phyloP scores from a whole-genome alignment of 352 stramenopile genomes.

The Paralagenidium karlingii region DNA sequence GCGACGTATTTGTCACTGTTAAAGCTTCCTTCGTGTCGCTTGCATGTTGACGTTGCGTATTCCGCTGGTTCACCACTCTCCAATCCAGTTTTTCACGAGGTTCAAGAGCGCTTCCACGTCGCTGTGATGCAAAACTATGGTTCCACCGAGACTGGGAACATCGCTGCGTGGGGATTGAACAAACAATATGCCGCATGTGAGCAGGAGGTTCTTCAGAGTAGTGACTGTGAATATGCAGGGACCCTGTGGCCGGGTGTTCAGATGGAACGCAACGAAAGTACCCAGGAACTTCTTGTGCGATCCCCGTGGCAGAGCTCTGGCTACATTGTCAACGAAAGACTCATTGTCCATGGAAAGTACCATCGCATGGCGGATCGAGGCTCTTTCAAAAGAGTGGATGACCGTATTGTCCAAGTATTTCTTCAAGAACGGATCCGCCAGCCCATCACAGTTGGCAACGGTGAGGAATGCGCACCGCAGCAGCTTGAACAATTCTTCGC shows the following conservation, averaged over 20 bases:
- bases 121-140: constrained; percentile 79
- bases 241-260: constrained; percentile 57
- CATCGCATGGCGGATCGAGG: constrained; percentile 57
- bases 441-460: constrained; percentile 6
- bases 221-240: constrained; percentile 29
- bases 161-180: constrained; percentile 50
- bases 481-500: constrained; percentile 25
- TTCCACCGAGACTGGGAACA: constrained; percentile 73
- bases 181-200: constrained; percentile 24
- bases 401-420: constrained; percentile 18
- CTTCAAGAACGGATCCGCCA: constrained; percentile 51
- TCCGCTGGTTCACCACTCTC: constrained; percentile 56
- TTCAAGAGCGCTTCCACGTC: constrained; percentile 43
- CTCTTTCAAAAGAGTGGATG: constrained; percentile 5
- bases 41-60: constrained; percentile 52
- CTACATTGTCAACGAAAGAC: constrained; percentile 39
- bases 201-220: constrained; percentile 13
- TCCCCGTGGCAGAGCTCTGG: constrained; percentile 73
- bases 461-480: constrained; percentile 11
- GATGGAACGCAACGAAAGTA: constrained; percentile 17
- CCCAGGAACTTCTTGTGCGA: constrained; percentile 48
- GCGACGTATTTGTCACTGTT: constrained; percentile 66
- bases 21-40: constrained; percentile 7
- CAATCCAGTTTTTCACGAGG: constrained; percentile 30
- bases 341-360: constrained; percentile 23